Evolutionary conservation across 164 flowering plant genomes (phyloP).

Genomic region (Vitis cinerea): DNA sequence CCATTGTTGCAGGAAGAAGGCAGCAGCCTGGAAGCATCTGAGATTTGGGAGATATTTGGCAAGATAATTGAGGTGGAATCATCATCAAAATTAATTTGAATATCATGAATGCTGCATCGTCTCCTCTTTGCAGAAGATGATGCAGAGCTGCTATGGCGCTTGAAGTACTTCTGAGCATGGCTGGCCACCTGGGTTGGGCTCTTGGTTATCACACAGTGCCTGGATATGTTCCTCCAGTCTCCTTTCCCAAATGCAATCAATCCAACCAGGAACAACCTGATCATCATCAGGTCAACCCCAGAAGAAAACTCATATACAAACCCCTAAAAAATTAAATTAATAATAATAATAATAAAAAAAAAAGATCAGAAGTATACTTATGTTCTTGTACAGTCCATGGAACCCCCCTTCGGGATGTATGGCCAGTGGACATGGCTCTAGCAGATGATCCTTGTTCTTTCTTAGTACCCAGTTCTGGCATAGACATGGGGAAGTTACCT

Average conservation of each 20-base stretch:
- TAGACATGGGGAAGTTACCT: slow-evolving; percentile 18
- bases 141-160: slow-evolving; percentile 1
- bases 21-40: no score
- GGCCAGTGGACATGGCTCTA: neutral
- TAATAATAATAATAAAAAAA: neutral
- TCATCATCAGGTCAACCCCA: neutral
- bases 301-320: neutral
- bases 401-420: slow-evolving; percentile 11
- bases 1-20: no score
- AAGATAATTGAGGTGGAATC: no score
- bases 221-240: slow-evolving; percentile 31
- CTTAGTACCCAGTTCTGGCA: neutral
- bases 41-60: no score
- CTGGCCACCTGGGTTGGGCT: slow-evolving; percentile 31
- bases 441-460: neutral
- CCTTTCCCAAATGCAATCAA: slow-evolving; percentile 26
- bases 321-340: neutral
- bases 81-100: no score
- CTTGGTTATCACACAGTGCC: slow-evolving; percentile 17
- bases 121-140: neutral
- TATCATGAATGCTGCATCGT: no score
- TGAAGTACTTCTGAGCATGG: slow-evolving; percentile 32
- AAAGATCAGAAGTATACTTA: slow-evolving; percentile 3
- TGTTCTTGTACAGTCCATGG: slow-evolving; percentile 47
- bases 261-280: slow-evolving; percentile 27